Base-by-base conservation (phyloP, 345 rosid species). In the Bruguiera gymnorhiza region DNA sequence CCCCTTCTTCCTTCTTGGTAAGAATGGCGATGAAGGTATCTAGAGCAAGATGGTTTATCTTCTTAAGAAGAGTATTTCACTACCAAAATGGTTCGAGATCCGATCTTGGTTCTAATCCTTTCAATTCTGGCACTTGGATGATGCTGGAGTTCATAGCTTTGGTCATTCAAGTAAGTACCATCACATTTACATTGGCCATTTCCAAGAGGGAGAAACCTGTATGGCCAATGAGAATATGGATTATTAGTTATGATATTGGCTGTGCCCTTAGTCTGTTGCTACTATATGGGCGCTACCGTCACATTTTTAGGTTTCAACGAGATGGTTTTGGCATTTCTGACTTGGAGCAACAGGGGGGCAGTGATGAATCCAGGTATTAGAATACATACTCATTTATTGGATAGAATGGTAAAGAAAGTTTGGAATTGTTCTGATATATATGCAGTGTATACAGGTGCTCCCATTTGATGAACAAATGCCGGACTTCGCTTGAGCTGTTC, bases 161-260 rank as follows among this genome's bases (percentile, higher is more conserved):
- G 77, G 70, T 89, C 64, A 52, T 87, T 79, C 98, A 95, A 77
- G 77, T 92, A 65, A 61, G 73, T 65, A 75, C 86, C 39, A 92
- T 79, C 71, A 80, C 90, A 8, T 80, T 90, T 75, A 89, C 97
- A 2, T 54, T 96, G 70, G 84, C 87, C 37, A 60, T 92, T 67
- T 89, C 98, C 0, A 79, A 86, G 76, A 71, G 58, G 62, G 99
- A 96, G 79, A 92, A 61, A 52, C 93, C 99, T 5, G 81, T 89
- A 72, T 92, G 98, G 99, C 99, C 98, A 15, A 84, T 92, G 82
- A 82, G 99, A 77, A 79, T 90, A 63, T 95, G 98, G 98, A 87
- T 95, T 54, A 79, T 79, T 13, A 94, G 94, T 2, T 95, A 95
- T 63, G 96, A 90, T 74, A 75, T 90, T 34, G 99, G 97, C 5